A percentile compares a stretch with the other conserved stretches of the same genome.
Conservation (phyloP, 139 green algal species). For the Astrephomene gubernaculifera region DNA sequence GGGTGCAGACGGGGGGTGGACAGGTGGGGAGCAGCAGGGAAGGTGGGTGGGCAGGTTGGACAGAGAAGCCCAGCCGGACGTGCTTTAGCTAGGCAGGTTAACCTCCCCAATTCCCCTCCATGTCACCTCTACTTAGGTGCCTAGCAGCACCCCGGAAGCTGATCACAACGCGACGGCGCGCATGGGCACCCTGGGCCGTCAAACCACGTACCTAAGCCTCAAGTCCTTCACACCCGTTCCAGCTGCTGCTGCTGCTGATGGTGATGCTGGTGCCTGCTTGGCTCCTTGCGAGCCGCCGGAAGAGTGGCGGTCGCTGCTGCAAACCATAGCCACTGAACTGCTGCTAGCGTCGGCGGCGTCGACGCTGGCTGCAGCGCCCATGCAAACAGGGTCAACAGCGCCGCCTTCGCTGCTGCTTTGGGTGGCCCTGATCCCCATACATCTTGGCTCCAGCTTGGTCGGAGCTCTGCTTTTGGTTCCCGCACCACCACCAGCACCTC, state of each 20-base stretch:
- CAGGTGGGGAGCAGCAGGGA: not conserved
- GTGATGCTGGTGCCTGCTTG: too few species aligned
- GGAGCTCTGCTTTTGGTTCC: constrained; percentile 31
- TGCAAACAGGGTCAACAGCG: not conserved
- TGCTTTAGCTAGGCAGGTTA: too few species aligned
- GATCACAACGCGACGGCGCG: too few species aligned
- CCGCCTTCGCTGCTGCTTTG: too few species aligned
- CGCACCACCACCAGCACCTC: too few species aligned
- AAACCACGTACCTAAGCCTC: too few species aligned
- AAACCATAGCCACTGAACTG: not conserved
- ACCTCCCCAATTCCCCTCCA: too few species aligned
- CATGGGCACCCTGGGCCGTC: too few species aligned
- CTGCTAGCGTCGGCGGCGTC: not conserved
- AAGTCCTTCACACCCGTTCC: too few species aligned
- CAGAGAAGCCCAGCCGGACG: not conserved
- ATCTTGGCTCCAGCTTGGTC: not conserved
- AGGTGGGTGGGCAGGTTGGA: not conserved
- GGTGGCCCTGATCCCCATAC: not conserved
- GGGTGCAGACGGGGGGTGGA: not conserved
- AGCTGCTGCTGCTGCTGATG: too few species aligned
- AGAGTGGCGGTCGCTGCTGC: constrained; percentile 6
- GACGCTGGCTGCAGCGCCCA: not conserved
- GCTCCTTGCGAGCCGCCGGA: not conserved
- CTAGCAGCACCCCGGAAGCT: too few species aligned
- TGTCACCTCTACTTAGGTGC: too few species aligned